Evolutionary conservation across 2,329 filamentous ascomycete species (phyloP).

Genomic region (Coniella lustricola): DNA sequence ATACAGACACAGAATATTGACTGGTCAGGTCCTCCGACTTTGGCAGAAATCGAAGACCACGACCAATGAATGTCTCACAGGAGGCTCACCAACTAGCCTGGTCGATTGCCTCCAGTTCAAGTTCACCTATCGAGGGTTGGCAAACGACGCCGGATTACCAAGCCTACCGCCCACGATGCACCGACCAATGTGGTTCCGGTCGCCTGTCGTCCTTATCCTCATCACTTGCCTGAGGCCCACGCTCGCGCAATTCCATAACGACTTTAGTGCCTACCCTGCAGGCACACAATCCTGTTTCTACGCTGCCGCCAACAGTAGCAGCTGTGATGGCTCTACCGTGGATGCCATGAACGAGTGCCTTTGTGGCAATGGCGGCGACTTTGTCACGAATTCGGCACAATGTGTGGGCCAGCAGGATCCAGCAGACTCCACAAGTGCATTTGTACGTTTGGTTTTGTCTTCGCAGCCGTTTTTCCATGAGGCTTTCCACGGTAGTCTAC

Average conservation of each 20-base stretch:
- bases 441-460: not conserved
- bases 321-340: slow-evolving; percentile 34
- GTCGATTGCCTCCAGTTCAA: too few relatives aligned
- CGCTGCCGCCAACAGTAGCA: slow-evolving; percentile 30
- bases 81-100: too few relatives aligned
- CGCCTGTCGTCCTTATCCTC: slow-evolving; percentile 23
- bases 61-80: too few relatives aligned
- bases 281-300: slow-evolving; percentile 37
- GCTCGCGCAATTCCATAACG: slow-evolving; percentile 25
- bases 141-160: too few relatives aligned
- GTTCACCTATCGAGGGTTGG: too few relatives aligned
- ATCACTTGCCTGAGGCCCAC: slow-evolving; percentile 18
- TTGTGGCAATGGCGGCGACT: slow-evolving; percentile 42
- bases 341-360: slow-evolving; percentile 40
- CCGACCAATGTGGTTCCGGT: not conserved
- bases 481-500: too few relatives aligned
- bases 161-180: not conserved
- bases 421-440: slow-evolving; percentile 35
- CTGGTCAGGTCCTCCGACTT: too few relatives aligned
- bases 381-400: slow-evolving; percentile 38
- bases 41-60: too few relatives aligned
- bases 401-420: slow-evolving; percentile 35
- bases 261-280: slow-evolving; percentile 38
- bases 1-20: too few relatives aligned
- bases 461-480: too few relatives aligned